Base-by-base conservation (phyloP, 345 rosid species). In the Aethionema arabicum region DNA sequence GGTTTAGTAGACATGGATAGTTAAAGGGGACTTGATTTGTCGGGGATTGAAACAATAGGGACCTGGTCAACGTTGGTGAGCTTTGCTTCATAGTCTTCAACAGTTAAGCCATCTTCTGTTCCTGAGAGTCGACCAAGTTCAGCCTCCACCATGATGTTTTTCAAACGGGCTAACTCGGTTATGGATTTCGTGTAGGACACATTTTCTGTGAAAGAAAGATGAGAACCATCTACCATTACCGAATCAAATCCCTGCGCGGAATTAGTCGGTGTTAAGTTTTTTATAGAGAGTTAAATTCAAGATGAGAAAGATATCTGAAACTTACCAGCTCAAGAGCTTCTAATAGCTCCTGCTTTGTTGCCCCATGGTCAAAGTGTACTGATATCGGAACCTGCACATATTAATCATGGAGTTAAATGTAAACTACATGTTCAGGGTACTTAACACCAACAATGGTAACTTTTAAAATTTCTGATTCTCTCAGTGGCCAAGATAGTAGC, bases 351-450 rank as follows among this genome's bases (percentile, higher is more conserved):
- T 78, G 74, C 85, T 83, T 92, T 27, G 83, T 77, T 65, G 86
- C 73, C 72, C 95, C 98, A 67, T 92, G 98, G 73, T 92, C 98
- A 73, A 89, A 89, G 78, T 92, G 98, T 45, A 92, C 89, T 3
- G 93, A 80, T 63, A 92, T 78, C 1, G 98, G 96, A 70, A 89
- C 98, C 98, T 92, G 89, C 72, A 72, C 29, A 21, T 45, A 52
- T 39, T 37, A 54, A 8, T 33, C 12, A 39, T 35, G 16, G 27
- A 40, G 36, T 13, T 49, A 55, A 54, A n/a, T 12, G 8, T 60
- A 44, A 37, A 27, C 52, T 49, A 39, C 55, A 52, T 4, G 41
- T 44, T 51, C 5, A 4, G 5, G 43, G 57, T 11, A 42, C 27
- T 11, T 35, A 42, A 48, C 27, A 33, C 29, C 59, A 52, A 16